A percentile compares a stretch with the other conserved stretches of the same genome.
Evolutionary conservation across 2,329 filamentous ascomycete species (phyloP).

Genomic region (Ascochyta koolunga): DNA sequence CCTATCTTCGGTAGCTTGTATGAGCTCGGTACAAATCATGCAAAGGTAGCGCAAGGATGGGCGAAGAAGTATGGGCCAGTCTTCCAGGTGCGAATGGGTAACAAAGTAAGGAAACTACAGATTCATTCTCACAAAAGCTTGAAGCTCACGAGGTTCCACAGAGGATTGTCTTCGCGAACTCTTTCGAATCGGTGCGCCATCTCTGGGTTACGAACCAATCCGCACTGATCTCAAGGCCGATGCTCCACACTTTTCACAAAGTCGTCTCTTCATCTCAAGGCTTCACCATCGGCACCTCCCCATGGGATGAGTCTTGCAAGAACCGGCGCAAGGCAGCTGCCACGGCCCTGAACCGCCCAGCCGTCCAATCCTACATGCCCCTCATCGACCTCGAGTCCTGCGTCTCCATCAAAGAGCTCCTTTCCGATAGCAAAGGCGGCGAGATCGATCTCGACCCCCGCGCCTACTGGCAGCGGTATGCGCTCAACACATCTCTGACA

Average conservation of each 20-base stretch:
- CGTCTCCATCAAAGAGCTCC: conserved; percentile 73
- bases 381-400: conserved; percentile 79
- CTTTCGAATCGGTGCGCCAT: conserved; percentile 73
- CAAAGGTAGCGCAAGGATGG: conserved; percentile 54
- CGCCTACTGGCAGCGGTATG: conserved; percentile 75
- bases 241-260: conserved; percentile 80
- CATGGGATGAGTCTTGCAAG: conserved; percentile 84
- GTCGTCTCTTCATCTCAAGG: conserved; percentile 78
- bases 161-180: conserved; percentile 79
- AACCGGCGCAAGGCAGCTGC: conserved; percentile 76
- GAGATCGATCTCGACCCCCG: conserved; percentile 71
- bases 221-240: conserved; percentile 76
- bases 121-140: neutral
- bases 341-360: conserved; percentile 76
- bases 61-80: conserved; percentile 57
- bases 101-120: conserved; percentile 56
- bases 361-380: conserved; percentile 79
- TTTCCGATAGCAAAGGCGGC: conserved; percentile 68
- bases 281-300: conserved; percentile 82
- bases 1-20: conserved; percentile 56
- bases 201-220: conserved; percentile 83
- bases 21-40: conserved; percentile 55
- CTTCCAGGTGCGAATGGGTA: conserved; percentile 65
- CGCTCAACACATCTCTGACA: conserved; percentile 77
- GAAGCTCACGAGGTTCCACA: conserved; percentile 34